phyloP scores from a whole-genome alignment of 2,329 filamentous ascomycete genomes.

The Epichloe uncinata region DNA sequence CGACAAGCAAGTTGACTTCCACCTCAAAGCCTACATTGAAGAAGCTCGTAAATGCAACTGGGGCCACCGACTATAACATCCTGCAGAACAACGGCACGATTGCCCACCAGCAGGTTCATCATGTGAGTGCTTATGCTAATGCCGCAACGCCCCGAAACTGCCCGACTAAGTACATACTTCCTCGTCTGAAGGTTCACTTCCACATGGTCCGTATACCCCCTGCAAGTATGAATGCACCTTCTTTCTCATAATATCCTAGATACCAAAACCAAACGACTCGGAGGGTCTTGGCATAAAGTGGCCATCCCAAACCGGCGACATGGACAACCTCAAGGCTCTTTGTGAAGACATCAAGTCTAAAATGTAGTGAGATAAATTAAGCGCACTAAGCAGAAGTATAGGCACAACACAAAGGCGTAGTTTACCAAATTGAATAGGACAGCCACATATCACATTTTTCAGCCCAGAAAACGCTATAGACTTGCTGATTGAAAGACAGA shows the following conservation, averaged over 20 bases:
- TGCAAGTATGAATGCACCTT: neutral
- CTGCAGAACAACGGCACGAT: slow-evolving; percentile 90
- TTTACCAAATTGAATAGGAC: neutral
- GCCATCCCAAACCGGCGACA: slow-evolving; percentile 63
- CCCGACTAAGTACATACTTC: neutral
- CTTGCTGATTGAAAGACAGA: too few relatives aligned
- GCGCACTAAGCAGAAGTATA: neutral
- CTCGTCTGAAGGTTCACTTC: slow-evolving; percentile 58
- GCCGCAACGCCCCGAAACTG: too few relatives aligned
- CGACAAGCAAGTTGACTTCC: neutral
- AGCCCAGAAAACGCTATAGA: too few relatives aligned
- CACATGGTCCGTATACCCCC: slow-evolving; percentile 54
- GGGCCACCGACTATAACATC: slow-evolving; percentile 76
- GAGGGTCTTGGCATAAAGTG: slow-evolving; percentile 73
- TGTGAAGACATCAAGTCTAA: slow-evolving; percentile 78
- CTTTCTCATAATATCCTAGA: slow-evolving; percentile 34
- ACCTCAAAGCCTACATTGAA: slow-evolving; percentile 43
- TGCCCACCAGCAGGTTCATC: slow-evolving; percentile 85
- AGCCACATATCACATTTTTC: too few relatives aligned
- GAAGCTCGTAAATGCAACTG: slow-evolving; percentile 67
- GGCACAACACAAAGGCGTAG: neutral
- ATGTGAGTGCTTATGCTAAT: slow-evolving; percentile 42
- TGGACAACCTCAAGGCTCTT: slow-evolving; percentile 69
- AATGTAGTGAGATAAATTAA: slow-evolving; percentile 43
- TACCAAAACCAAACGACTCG: slow-evolving; percentile 77